Conservation (phyloP, 225 moss, liverwort and hornwort species). For the Pseudoscleropodium purum region DNA sequence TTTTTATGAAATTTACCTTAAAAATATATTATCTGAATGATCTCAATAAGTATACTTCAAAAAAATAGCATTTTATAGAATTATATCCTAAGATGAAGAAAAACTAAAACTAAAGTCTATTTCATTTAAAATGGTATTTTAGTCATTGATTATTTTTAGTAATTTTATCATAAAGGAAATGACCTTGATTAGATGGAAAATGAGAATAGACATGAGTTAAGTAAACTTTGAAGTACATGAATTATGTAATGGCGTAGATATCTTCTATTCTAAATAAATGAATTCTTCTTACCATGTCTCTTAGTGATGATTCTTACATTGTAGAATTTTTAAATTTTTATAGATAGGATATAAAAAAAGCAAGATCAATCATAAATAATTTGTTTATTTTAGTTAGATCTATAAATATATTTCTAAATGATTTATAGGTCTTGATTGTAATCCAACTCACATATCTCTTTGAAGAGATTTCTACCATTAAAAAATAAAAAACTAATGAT, state of each 20-base stretch:
- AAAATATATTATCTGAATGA: rapidly evolving
- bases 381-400: neutral
- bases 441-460: neutral
- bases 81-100: neutral
- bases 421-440: neutral
- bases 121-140: neutral
- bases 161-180: neutral
- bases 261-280: neutral
- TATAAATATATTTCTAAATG: neutral
- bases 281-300: neutral
- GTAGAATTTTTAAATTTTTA: neutral
- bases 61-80: neutral
- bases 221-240: neutral
- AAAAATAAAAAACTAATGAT: neutral
- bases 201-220: neutral
- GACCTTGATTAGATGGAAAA: neutral
- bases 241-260: neutral
- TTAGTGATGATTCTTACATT: neutral
- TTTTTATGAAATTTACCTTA: neutral
- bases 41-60: neutral
- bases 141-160: neutral
- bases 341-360: too few relatives aligned
- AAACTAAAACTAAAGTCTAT: rapidly evolving
- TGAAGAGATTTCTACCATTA: neutral
- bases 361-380: neutral